Percentiles rank a stretch among this genome's conserved stretches.
Evolutionary conservation across 2,329 filamentous ascomycete species (phyloP).

Genomic region (Aspergillus awamori): DNA sequence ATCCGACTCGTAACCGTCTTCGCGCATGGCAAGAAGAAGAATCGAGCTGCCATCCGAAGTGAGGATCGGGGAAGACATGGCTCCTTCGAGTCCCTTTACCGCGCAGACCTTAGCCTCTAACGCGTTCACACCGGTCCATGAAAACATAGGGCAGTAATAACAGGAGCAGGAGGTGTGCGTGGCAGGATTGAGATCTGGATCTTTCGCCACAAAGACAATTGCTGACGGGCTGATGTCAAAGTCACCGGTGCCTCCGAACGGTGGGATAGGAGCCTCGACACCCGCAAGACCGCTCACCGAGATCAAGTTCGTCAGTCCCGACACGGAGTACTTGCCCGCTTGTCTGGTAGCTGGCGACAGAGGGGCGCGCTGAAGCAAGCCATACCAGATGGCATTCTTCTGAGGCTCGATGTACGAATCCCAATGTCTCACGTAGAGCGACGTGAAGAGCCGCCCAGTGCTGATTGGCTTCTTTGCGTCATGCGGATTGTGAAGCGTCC

Average conservation of each 20-base stretch:
- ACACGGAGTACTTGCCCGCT: conserved; percentile 43
- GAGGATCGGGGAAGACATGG: conserved; percentile 49
- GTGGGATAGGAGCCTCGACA: conserved; percentile 52
- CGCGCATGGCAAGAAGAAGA: conserved; percentile 47
- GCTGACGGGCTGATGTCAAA: conserved; percentile 51
- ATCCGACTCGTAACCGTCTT: conserved; percentile 52
- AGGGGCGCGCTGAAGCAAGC: conserved; percentile 47
- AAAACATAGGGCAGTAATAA: conserved; percentile 50
- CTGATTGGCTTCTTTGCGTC: conserved; percentile 50
- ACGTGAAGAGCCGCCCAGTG: conserved; percentile 54
- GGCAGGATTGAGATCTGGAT: conserved; percentile 49
- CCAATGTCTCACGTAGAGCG: conserved; percentile 58
- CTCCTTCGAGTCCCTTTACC: conserved; percentile 43
- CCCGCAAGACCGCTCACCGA: conserved; percentile 41
- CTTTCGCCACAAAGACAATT: conserved; percentile 52
- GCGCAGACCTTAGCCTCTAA: conserved; percentile 37
- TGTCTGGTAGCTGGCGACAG: conserved; percentile 40
- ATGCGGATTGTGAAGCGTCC: conserved; percentile 54
- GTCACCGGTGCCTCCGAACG: conserved; percentile 51
- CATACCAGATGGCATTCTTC: conserved; percentile 54
- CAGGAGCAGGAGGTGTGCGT: conserved; percentile 51
- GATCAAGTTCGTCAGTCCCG: conserved; percentile 49
- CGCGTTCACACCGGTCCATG: conserved; percentile 41
- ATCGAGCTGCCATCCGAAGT: conserved; percentile 48
- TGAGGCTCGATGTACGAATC: conserved; percentile 54